Base-by-base conservation (phyloP, 331 rosid species). In the Quercus phellos region DNA sequence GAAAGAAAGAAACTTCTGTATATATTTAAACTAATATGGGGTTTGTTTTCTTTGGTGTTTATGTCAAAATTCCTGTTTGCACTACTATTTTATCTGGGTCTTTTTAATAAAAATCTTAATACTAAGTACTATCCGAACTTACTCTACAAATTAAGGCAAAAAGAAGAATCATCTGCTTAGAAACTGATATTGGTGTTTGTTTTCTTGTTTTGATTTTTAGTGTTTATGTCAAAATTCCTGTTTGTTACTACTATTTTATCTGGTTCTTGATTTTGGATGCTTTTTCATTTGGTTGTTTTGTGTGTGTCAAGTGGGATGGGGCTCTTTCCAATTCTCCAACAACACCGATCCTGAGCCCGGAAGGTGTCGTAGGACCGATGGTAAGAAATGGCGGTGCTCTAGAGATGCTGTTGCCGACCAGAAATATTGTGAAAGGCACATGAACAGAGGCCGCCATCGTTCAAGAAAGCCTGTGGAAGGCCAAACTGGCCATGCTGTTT, bases 401-500 rank as follows among this genome's bases (percentile, higher is more conserved):
- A 94, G 98, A 84, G 98, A 94, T 77, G 98, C 98, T 42, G 98
- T 92, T 30, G 91, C 93, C 6, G 98, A 94, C 82, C 98, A 94
- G 82, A 94, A 94, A 80, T 94, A 94, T 54, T 94, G 98, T 38
- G 98, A 94, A 84, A 89, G 97, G 80, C 98, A 94, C 80, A 89
- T 94, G 90, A 94, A 94, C 89, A 85, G 98, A 80, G 98, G 98
- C 85, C 98, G 98, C 87, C 98, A 94, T 79, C 98, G 98, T 94
- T 94, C 98, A 94, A 94, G 98, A 94, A 94, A 94, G 98, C 98
- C 94, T 94, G 98, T 94, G 98, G 98, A 94, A 94, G 94, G 94
- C 87, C 97, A 89, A 77, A 79, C 90, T n/a, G 97, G 97, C 94
- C 96, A 89, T 29, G 87, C 97, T 63, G 86, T 82, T 56, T 80